Base-by-base conservation (phyloP, 116 monocot genomes). In the Thalassia testudinum region DNA sequence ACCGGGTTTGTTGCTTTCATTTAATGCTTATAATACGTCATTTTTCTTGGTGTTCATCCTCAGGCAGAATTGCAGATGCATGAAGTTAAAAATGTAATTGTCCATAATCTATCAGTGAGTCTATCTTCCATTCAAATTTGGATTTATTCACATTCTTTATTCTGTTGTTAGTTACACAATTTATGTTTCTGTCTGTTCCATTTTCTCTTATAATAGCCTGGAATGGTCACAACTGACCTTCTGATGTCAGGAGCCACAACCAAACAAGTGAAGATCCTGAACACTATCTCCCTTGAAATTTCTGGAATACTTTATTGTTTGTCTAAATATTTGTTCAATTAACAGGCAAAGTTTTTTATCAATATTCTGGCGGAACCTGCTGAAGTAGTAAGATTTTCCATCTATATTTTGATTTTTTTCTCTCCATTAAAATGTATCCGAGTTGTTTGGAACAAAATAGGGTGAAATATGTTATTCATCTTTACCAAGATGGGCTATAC, bases 171-270 rank as follows among this genome's bases (percentile, higher is more conserved):
- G 30, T 29, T n/a, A 21, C 22, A 2, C 1, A 19, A 21, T 60
- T 47, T 13, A 3, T 28, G 19, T 60, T 24, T 20, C 15, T 45
- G 19, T n/a, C 45, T 45, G 3, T 20, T 45, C 19, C 2, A 7
- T 43, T 16, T 20, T 3, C 15, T 51, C 23, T 52, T 63, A 23
- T 21, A 82, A 61, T 77, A 95, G 95, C 95, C 95, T 67, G 95
- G 95, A 49, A 95, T 95, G 87, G 95, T 87, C 22, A 87, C 81
- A 25, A 95, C 95, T 4, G 95, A 95, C 81, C 88, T 93, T 72
- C 93, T 95, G 44, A 95, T 95, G 95, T 87, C 83, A 21, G 95
- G 88, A 13, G 95, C 78, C 44, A 81, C 58, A 38, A 87, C 95
- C 40, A 95, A 95, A 68, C 87, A 95, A 62, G 93, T 87, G 75